Base-by-base conservation (phyloP, 768 basidiomycete species). In the Ramaria sp. region DNA sequence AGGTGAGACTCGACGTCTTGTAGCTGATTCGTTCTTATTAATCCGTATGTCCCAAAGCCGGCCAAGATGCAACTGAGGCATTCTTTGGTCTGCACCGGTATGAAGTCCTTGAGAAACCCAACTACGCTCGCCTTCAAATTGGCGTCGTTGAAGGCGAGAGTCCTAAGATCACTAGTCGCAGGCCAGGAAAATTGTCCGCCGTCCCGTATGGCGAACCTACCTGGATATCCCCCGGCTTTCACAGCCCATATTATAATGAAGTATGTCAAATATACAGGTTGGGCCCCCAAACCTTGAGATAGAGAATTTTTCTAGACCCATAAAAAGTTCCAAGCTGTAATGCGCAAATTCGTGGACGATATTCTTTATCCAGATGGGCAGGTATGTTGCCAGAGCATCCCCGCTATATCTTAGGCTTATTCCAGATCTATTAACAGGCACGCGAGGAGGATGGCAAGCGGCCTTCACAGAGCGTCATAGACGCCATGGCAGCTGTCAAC, bases 371-470 rank as follows among this genome's bases (percentile, higher is more conserved):
- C 71, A 7, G 70, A 73, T 55, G 74, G 74, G 10, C 67, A 68
- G 62, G 68, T 65, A 59, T 34, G 59, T 57, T 33, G 1, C 5
- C n/a, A 13, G 54, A 12, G 3, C 9, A 19, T 41, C 45, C 45
- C 17, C 6, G n/a, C 17, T 48, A 13, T 31, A 2, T 0, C 48
- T 12, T 20, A 12, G 13, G 11, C 38, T 41, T 17, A 15, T 17
- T n/a, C 27, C 24, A n/a, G 22, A 39, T 46, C 17, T 7, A 22
- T 10, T 64, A 13, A 3, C 53, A 49, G 42, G 22, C 63, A 51
- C 82, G 85, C 60, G 94, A 96, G 72, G 86, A 84, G 62, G 88
- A 88, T 63, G 91, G 92, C n/a, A 94, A 95, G 73, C 78, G 87
- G 24, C 86, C 91, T 0, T 85, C 82, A 59, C 79, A 86, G 66